Percentiles rank a stretch among this genome's conserved stretches.
phyloP scores from a whole-genome alignment of 2,329 filamentous ascomycete genomes.

The Aspergillus thermomutatus region DNA sequence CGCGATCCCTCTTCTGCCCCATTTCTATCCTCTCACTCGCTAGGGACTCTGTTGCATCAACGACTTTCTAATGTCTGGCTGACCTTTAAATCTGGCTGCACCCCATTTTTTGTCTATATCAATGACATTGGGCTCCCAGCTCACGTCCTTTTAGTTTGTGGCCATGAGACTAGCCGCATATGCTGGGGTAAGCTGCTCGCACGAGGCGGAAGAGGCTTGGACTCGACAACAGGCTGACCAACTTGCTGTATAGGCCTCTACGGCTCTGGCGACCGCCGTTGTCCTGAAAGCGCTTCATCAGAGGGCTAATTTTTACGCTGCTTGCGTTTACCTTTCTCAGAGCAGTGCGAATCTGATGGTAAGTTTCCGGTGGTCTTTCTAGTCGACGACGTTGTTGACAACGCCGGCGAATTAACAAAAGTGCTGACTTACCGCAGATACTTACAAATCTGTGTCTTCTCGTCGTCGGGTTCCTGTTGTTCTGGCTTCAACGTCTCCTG shows the following conservation, averaged over 20 bases:
- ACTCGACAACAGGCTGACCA: conserved; percentile 4
- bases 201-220: neutral
- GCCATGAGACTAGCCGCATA: conserved; percentile 51
- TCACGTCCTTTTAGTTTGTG: conserved; percentile 17
- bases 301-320: conserved; percentile 96
- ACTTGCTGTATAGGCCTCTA: conserved; percentile 61
- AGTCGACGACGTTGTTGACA: too few relatives aligned
- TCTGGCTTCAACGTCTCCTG: conserved; percentile 82
- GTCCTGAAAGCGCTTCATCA: conserved; percentile 90
- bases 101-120: conserved; percentile 14
- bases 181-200: conserved; percentile 45
- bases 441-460: conserved; percentile 88
- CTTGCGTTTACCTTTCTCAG: conserved; percentile 93
- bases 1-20: conserved; percentile 10
- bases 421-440: conserved; percentile 55
- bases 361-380: conserved; percentile 29
- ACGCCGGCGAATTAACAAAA: neutral
- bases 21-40: conserved; percentile 3
- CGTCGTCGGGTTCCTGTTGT: conserved; percentile 74
- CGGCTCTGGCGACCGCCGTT: conserved; percentile 77
- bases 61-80: neutral
- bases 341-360: conserved; percentile 95
- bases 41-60: conserved; percentile 18
- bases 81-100: conserved; percentile 1
- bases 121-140: conserved; percentile 28